phyloP scores from a whole-genome alignment of 2,329 filamentous ascomycete species.

The Cadophora gregata region DNA sequence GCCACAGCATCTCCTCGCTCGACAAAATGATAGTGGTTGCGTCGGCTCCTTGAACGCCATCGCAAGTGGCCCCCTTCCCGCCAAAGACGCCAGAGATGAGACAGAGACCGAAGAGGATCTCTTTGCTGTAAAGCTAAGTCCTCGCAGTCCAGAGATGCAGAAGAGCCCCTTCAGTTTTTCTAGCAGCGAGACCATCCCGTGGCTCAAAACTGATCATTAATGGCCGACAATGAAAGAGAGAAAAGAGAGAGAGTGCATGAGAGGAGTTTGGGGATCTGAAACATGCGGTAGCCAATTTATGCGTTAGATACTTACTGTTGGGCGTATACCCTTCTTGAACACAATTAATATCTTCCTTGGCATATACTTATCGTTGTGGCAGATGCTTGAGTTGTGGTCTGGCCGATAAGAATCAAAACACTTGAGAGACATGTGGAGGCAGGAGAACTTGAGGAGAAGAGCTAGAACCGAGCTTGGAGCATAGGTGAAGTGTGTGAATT shows the following conservation, averaged over 20 bases:
- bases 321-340: conserved; percentile 30
- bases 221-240: conserved; percentile 15
- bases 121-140: conserved; percentile 87
- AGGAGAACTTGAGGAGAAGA: neutral
- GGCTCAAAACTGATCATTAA: conserved; percentile 38
- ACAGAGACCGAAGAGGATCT: conserved; percentile 75
- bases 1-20: conserved; percentile 36
- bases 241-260: neutral
- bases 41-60: conserved; percentile 46
- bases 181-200: conserved; percentile 41
- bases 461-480: too few relatives aligned
- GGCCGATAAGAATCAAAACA: too few relatives aligned
- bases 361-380: neutral
- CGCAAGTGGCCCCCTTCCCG: conserved; percentile 45
- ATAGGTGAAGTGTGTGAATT: too few relatives aligned
- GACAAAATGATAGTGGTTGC: conserved; percentile 36
- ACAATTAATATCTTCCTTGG: neutral
- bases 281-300: conserved; percentile 16
- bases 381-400: neutral
- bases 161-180: conserved; percentile 77
- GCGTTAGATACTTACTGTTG: conserved; percentile 26
- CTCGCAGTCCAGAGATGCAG: conserved; percentile 83
- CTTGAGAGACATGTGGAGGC: neutral
- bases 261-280: conserved; percentile 17
- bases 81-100: conserved; percentile 46